Evolutionary conservation across 2,329 filamentous ascomycete genomes (phyloP), one percentile per base, ranked within the genome.

Genomic region (Aspergillus glaucus): DNA sequence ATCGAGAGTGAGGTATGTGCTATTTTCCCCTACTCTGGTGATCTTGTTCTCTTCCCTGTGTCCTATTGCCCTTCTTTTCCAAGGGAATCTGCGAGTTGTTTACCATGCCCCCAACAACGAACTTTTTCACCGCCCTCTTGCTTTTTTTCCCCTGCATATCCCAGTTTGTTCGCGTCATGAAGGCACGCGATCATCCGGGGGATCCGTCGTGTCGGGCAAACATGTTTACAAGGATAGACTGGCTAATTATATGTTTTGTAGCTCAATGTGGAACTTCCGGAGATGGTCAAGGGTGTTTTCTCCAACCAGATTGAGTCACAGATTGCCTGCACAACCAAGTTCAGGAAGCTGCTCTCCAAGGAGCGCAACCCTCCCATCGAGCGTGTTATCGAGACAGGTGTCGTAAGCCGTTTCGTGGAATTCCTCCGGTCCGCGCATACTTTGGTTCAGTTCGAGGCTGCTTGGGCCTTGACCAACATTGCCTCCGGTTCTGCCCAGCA

Each of bases 331-430:
- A 98, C 93, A 24, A 98, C 93, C 61, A 96, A 95, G 73, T 98
- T 98, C 80, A 81, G 93, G 70, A 98, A 98, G 80, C 82, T 98
- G 39, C 79, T 98, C 24, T 96, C 90, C 59, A 98, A 98, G 78
- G 93, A 98, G 79, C 88, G 93, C 67, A 98, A 98, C 77, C 93
- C 93, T 43, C 93, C 93, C 42, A 98, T 98, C 69, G 93, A 98
- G 77, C 90, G 94, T 69, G 93, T 98, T 61, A 98, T 98, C 74
- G 95, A 97, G 81, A 97, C 93, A 51, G 93, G 93, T 65, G 93
- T 98, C 56, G 93, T 98, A 59, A 86, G 84, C 77, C 87, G 93
- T 67, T 98, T 98, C 66, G 93, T 98, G 73, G 90, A 96, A 73
- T 98, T 98, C 75, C 85, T 98, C 53, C 88, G 89, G 68, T 98